phyloP scores from a whole-genome alignment of 257 asterid genomes.

The Solanum chmielewskii region DNA sequence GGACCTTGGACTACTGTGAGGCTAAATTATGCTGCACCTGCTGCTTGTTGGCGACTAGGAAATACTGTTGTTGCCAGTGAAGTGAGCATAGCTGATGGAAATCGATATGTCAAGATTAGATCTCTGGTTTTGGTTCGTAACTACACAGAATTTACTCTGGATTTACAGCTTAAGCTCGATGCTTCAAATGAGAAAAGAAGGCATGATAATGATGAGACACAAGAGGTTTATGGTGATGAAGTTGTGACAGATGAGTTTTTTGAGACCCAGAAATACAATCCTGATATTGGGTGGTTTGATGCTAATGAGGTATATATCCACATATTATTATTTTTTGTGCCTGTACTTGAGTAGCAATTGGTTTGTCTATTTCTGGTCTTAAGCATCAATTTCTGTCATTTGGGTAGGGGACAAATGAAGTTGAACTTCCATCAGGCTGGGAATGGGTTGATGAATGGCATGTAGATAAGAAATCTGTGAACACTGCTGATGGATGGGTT shows the following conservation, averaged over 20 bases:
- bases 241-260: slow-evolving; percentile 50
- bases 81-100: slow-evolving; percentile 62
- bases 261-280: slow-evolving; percentile 57
- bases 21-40: slow-evolving; percentile 89
- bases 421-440: slow-evolving; percentile 71
- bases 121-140: slow-evolving; percentile 86
- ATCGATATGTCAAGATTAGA: slow-evolving; percentile 63
- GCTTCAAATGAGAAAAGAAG: slow-evolving; percentile 23
- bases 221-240: slow-evolving; percentile 20
- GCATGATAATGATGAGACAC: slow-evolving; percentile 17
- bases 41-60: slow-evolving; percentile 85
- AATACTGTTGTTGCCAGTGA: slow-evolving; percentile 85
- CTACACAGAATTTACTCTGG: slow-evolving; percentile 55
- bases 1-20: slow-evolving; percentile 93
- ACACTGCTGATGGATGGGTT: slow-evolving; percentile 83
- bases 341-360: background rate
- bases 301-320: slow-evolving; percentile 37
- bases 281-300: slow-evolving; percentile 55
- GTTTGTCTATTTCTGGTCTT: background rate
- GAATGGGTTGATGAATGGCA: slow-evolving; percentile 88
- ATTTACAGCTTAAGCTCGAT: slow-evolving; percentile 50
- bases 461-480: slow-evolving; percentile 52
- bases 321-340: background rate
- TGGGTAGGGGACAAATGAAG: slow-evolving; percentile 50
- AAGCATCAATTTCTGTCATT: background rate